Conservation (phyloP, 257 asterid genomes). For the Plantago ovata region DNA sequence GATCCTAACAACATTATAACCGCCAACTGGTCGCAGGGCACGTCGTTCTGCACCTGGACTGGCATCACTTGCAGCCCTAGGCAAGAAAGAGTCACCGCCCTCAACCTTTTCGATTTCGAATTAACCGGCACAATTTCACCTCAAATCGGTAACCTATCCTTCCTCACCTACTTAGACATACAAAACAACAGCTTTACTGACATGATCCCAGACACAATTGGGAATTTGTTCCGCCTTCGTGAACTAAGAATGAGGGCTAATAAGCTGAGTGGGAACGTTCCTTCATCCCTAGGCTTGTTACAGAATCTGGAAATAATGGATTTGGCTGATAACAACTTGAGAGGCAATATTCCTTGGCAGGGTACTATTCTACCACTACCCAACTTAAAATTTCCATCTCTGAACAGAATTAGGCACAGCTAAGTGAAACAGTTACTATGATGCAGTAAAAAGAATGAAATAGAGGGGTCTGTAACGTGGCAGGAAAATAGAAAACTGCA, state of each 20-base stretch:
- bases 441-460: too few species aligned
- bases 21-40: slow-evolving; percentile 11
- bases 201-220: background rate
- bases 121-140: slow-evolving; percentile 5
- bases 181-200: slow-evolving; percentile 15
- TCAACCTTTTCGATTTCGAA: slow-evolving; percentile 8
- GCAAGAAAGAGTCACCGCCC: background rate
- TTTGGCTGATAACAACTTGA: background rate
- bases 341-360: background rate
- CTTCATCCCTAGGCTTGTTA: background rate
- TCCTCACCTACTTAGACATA: slow-evolving; percentile 6
- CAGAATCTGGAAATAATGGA: background rate
- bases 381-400: too few species aligned
- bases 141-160: slow-evolving; percentile 10
- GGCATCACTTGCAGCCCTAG: slow-evolving; percentile 14
- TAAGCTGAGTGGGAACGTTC: slow-evolving; percentile 5
- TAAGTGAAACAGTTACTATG: too few species aligned
- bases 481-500: too few species aligned
- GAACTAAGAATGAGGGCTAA: background rate
- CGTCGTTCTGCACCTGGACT: slow-evolving; percentile 14
- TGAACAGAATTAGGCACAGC: too few species aligned
- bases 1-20: slow-evolving; percentile 1
- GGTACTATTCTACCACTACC: too few species aligned
- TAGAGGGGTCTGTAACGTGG: too few species aligned
- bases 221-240: slow-evolving; percentile 15